Conservation (phyloP, 1,284 basidiomycete species). For the Phellopilus nigrolimitatus region DNA sequence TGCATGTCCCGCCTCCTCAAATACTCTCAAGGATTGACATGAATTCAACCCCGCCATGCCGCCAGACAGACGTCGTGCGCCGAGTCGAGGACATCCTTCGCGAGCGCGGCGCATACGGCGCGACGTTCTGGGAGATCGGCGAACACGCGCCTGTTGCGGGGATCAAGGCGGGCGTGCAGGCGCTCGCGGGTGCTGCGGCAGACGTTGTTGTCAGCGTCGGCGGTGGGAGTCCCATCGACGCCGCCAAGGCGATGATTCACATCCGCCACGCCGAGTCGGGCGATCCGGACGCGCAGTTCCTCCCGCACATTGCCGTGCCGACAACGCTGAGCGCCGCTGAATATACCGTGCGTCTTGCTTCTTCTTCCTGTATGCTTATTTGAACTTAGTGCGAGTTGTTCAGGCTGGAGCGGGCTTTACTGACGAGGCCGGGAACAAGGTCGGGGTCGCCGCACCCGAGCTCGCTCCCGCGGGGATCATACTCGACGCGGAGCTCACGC, state of each 20-base stretch:
- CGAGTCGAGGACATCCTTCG: constrained; percentile 54
- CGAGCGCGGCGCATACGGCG: constrained; percentile 51
- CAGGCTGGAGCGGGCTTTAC: constrained; percentile 69
- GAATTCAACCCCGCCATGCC: neutral
- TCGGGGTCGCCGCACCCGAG: constrained; percentile 46
- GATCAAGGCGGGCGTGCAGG: constrained; percentile 57
- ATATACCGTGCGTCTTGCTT: constrained; percentile 53
- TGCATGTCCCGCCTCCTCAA: neutral
- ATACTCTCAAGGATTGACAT: no score
- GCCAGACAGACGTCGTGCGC: constrained; percentile 62
- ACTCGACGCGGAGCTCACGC: constrained; percentile 71
- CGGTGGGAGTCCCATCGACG: constrained; percentile 78
- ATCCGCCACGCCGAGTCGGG: constrained; percentile 53
- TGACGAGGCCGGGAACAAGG: constrained; percentile 68
- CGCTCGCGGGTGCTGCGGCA: constrained; percentile 50
- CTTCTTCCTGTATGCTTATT: no score
- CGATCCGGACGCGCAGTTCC: constrained; percentile 31
- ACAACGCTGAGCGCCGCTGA: constrained; percentile 82
- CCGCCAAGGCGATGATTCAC: constrained; percentile 66
- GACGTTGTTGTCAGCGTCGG: constrained; percentile 72
- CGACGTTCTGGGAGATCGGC: constrained; percentile 71
- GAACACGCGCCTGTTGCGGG: constrained; percentile 72
- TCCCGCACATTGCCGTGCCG: constrained; percentile 66
- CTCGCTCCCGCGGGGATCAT: constrained; percentile 69
- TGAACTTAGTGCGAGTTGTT: neutral